Evolutionary conservation across 2,329 filamentous ascomycete genomes (phyloP), one percentile per base, ranked within the genome.

Genomic region (Fusarium camptoceras): DNA sequence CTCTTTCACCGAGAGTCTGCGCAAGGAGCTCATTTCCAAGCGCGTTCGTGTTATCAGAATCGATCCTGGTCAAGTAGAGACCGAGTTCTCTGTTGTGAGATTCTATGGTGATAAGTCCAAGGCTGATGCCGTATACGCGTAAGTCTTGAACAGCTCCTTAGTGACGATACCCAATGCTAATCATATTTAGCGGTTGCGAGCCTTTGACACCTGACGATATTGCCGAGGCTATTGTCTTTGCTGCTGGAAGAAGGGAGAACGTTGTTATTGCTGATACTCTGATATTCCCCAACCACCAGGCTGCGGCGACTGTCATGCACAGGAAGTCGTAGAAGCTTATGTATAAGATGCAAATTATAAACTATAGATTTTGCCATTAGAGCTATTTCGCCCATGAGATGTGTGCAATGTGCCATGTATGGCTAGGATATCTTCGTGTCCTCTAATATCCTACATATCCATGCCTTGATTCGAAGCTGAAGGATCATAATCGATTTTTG

Each of bases 11-110:
- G 94, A 97, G 56, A 87, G 91, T 11, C 80, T 97, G 76, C 86
- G 94, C 68, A 93, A 90, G 77, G 94, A 97, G 81, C 85, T 97
- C 58, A 91, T 97, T 70, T 85, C 91, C 6, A 93, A 91, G 25
- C 85, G 92, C 55, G 92, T 97, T 66, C 85, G 94, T 55, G 86
- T 97, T 64, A 97, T 97, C 65, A 92, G 93, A 78, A 87, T 97
- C 72, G 94, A 97, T 76, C 94, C 94, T 0, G 94, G 94, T 24
- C 94, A 97, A 81, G 94, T 97, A 39, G 93, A 97, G 85, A 97
- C 94, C n/a, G 93, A 97, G 78, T 97, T 97, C 81, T 95, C 92
- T 1, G 84, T 97, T 12, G 92, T 97, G 37, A 87, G 94, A 66
- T 97, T 95, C 80, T 89, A 92, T 64, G 94, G 94, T 3, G 94